Evolutionary conservation across 176 grass and related monocot genomes (phyloP), one percentile per base, ranked within the genome.

Genomic region (Metroxylon sagu): DNA sequence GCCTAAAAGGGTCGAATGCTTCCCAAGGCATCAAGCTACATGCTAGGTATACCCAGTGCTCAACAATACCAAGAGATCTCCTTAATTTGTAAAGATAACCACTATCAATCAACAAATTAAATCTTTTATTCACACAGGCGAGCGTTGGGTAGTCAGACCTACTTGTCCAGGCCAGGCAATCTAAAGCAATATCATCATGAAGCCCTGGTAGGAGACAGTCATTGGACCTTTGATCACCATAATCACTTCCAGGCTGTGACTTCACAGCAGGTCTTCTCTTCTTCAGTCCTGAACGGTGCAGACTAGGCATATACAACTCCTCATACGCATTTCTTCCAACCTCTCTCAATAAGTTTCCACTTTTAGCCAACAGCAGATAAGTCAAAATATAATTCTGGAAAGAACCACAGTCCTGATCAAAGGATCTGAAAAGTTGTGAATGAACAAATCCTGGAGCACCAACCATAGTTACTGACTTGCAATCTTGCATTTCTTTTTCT

Each of bases 11-110:
- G 69, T 90, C 86, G 58, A 90, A 95, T 64, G 79, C 86, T 76
- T 89, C 83, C 91, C 91, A 90, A 28, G 86, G 91, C 86, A 87
- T 95, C 64, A 67, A 61, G 50, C 80, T 90, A 74, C 83, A 86
- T n/a, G 91, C 85, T 5, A 95, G 52, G 60, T 90, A 95, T 3
- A 95, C 81, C 86, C 86, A 95, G 55, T 95, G 83, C 64, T 95
- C 91, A 67, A 80, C 52, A 50, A 84, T 83, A 70, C 74, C 64
- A 59, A 82, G 82, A 72, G 84, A 69, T 67, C 80, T 80, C 52
- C 91, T 76, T 56, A 90, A 69, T 60, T 74, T 87, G 61, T 95
- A 95, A 60, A 95, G 64, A 71, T 84, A 90, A 19, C 80, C 91
- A 74, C 83, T 77, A 64, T 68, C 75, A 69, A 95, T 84, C 71